Conservation (phyloP, 1,139 yeast genomes). For the Yamadazyma epiphylla region DNA sequence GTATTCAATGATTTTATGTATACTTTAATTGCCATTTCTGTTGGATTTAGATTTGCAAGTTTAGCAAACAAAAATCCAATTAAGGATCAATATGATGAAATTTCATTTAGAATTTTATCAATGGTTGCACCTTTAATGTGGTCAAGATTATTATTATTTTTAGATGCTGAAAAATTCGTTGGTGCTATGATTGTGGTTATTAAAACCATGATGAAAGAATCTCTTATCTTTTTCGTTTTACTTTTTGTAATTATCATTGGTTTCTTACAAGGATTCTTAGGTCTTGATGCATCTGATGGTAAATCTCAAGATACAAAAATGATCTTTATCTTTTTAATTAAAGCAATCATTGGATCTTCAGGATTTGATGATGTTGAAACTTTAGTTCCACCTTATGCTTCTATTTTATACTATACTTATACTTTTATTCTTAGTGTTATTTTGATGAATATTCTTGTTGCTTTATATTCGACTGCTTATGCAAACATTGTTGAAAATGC, state of each 20-base stretch:
- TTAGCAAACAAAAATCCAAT: constrained; percentile 22
- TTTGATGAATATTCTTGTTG: constrained; percentile 76
- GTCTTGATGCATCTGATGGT: constrained; percentile 86
- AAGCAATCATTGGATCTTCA: constrained; percentile 71
- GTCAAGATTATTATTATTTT: constrained; percentile 69
- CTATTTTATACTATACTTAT: constrained; percentile 69
- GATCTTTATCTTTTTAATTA: constrained; percentile 61
- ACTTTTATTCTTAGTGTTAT: constrained; percentile 71
- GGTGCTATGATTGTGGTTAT: constrained; percentile 88
- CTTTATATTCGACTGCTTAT: constrained; percentile 81
- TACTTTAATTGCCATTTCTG: constrained; percentile 47
- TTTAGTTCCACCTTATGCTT: constrained; percentile 84
- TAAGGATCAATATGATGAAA: constrained; percentile 49
- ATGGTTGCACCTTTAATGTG: constrained; percentile 87
- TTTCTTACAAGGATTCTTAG: constrained; percentile 81
- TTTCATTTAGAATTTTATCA: constrained; percentile 69
- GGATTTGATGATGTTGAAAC: constrained; percentile 65
- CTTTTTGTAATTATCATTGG: constrained; percentile 71
- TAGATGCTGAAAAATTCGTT: constrained; percentile 78
- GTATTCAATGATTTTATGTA: constrained; percentile 74
- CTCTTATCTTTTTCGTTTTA: constrained; percentile 73
- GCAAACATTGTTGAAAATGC: constrained; percentile 80
- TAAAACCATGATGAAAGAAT: constrained; percentile 84
- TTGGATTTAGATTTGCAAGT: constrained; percentile 55
- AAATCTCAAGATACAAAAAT: constrained; percentile 66